Conservation (phyloP, 163 green algal species). For the Volvox carteri region DNA sequence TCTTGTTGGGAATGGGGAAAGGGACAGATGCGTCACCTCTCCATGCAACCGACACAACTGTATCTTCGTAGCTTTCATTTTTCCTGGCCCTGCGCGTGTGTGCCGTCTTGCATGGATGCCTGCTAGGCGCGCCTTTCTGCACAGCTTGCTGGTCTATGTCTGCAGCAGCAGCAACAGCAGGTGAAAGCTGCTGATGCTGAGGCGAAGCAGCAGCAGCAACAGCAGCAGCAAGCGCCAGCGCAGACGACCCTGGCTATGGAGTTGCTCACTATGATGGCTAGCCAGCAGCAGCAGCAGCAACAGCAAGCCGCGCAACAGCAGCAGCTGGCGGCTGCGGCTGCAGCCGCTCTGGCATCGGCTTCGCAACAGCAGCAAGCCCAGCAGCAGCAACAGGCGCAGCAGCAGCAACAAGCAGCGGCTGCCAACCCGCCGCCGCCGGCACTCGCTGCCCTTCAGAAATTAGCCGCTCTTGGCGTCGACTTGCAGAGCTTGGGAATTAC, state of each 20-base stretch:
- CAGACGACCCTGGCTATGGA: constrained; percentile 38
- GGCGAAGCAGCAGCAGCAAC: background rate
- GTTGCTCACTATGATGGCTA: constrained; percentile 30
- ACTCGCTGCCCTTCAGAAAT: constrained; percentile 1
- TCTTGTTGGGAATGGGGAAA: background rate
- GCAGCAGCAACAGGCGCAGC: constrained; percentile 12
- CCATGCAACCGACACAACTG: too few species aligned
- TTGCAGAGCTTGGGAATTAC: background rate
- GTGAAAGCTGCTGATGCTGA: background rate
- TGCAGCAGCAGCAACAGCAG: constrained; percentile 27
- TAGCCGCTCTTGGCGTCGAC: constrained; percentile 26
- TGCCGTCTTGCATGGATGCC: too few species aligned
- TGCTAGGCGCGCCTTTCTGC: constrained; percentile 17
- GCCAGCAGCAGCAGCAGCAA: constrained; percentile 39
- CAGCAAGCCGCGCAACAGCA: constrained; percentile 19
- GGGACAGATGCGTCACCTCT: background rate
- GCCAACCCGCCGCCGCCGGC: background rate
- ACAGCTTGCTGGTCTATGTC: constrained; percentile 20
- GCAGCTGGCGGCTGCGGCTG: constrained; percentile 15
- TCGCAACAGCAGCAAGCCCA: constrained; percentile 4
- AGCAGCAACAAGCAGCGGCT: background rate
- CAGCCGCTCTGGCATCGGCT: constrained; percentile 3
- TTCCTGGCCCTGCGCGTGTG: too few species aligned
- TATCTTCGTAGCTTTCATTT: too few species aligned
- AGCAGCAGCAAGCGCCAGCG: background rate